A percentile compares a stretch with the other conserved stretches of the same genome.
phyloP scores from a whole-genome alignment of 805 yeast species.

The Starmerella apicola region DNA sequence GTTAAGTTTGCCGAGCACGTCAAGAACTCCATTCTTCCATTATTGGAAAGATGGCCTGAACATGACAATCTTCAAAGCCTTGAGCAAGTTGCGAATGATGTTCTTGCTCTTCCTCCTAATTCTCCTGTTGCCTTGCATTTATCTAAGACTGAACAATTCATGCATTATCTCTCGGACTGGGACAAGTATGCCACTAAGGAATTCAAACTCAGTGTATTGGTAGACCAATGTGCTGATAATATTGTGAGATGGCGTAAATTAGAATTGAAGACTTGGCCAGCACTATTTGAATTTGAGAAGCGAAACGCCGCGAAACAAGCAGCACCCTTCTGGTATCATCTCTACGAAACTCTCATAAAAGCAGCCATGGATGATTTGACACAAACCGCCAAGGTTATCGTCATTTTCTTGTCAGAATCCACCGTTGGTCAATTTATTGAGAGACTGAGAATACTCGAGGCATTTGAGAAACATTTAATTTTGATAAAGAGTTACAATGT shows the following conservation, averaged over 20 bases:
- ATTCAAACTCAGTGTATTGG: conserved; percentile 46
- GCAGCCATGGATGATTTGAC: conserved; percentile 28
- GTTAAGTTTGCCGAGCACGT: conserved; percentile 37
- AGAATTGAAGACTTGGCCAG: conserved; percentile 77
- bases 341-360: conserved; percentile 57
- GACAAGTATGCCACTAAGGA: conserved; percentile 77
- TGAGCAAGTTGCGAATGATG: conserved; percentile 50
- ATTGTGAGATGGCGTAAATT: conserved; percentile 85
- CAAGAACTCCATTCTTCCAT: conserved; percentile 33
- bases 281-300: conserved; percentile 51
- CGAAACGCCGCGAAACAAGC: conserved; percentile 33
- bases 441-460: conserved; percentile 47
- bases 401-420: conserved; percentile 62
- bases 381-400: conserved; percentile 46
- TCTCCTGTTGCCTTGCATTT: conserved; percentile 69
- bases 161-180: conserved; percentile 80
- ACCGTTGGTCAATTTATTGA: conserved; percentile 59
- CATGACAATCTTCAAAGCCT: conserved; percentile 76
- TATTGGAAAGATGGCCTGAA: conserved; percentile 78
- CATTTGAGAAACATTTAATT: conserved; percentile 48
- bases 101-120: conserved; percentile 45
- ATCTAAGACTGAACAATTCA: conserved; percentile 76
- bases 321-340: conserved; percentile 85
- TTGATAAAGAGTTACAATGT: conserved; percentile 20
- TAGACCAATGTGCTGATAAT: conserved; percentile 47